These are phyloP conservation scores for Amanita subjunquillea DNA, from an alignment of 768 basidiomycete genomes.

Conservation along the genomic window DNA sequence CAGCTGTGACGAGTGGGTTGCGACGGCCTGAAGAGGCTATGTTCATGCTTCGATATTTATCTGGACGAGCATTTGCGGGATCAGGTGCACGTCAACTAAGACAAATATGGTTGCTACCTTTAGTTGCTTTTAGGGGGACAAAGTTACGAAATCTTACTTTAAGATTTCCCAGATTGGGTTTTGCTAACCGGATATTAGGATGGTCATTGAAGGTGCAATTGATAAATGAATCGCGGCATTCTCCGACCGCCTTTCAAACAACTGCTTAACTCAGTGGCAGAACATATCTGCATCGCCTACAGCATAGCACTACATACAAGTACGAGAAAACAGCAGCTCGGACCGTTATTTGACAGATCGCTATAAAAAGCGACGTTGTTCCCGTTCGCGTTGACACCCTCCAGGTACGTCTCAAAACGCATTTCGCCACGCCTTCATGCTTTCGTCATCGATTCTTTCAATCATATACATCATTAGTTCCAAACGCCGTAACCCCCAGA, in stretches of 20 bases:
- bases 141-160: background rate
- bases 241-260: background rate
- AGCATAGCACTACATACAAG: background rate
- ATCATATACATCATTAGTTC: background rate
- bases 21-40: background rate
- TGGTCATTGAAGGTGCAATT: background rate
- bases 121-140: background rate
- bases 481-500: background rate
- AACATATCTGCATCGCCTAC: background rate
- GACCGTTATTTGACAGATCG: background rate
- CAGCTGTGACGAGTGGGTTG: background rate
- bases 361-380: background rate
- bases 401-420: background rate
- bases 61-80: background rate
- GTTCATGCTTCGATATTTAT: background rate
- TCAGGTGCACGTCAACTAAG: background rate
- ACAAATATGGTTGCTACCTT: constrained; percentile 3
- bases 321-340: background rate
- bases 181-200: background rate
- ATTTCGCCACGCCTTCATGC: background rate
- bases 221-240: background rate
- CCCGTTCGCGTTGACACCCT: background rate
- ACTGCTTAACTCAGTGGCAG: background rate
- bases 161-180: no score
- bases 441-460: background rate